Conservation (phyloP, 495 filamentous ascomycete genomes). For the Aspergillus indologenus region DNA sequence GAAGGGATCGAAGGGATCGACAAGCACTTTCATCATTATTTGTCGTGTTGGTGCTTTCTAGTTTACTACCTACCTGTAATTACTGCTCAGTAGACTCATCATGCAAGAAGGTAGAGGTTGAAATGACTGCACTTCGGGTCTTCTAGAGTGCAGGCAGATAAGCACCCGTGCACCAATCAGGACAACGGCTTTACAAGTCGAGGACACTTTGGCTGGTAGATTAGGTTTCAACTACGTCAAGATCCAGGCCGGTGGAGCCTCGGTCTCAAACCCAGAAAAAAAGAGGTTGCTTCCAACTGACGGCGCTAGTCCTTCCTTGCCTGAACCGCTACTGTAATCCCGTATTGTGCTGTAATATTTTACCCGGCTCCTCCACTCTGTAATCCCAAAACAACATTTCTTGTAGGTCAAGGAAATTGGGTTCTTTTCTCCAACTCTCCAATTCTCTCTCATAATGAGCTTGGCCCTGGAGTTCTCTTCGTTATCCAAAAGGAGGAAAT, state of each 20-base stretch:
- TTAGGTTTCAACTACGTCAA: conserved; percentile 46
- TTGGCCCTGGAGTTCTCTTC: too few species aligned
- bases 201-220: conserved; percentile 27
- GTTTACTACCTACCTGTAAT: conserved; percentile 1
- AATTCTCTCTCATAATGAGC: background rate
- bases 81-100: too few species aligned
- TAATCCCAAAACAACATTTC: background rate
- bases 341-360: conserved; percentile 14
- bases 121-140: background rate
- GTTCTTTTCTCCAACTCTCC: background rate
- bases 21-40: background rate
- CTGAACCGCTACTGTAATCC: background rate
- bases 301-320: conserved; percentile 17
- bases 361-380: conserved; percentile 4
- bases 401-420: background rate
- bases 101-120: conserved; percentile 5
- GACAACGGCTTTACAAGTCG: conserved; percentile 26
- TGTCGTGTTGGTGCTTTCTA: background rate
- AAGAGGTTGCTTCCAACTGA: conserved; percentile 8
- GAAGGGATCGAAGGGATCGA: background rate
- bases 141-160: conserved; percentile 30
- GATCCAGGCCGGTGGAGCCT: conserved; percentile 29
- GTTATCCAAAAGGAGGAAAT: background rate
- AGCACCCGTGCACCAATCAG: conserved; percentile 36
- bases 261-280: conserved; percentile 15